Percentiles rank a stretch among this genome's conserved stretches.
Conservation (phyloP, 129 eudicot species). For the Ambrosia trifida region DNA sequence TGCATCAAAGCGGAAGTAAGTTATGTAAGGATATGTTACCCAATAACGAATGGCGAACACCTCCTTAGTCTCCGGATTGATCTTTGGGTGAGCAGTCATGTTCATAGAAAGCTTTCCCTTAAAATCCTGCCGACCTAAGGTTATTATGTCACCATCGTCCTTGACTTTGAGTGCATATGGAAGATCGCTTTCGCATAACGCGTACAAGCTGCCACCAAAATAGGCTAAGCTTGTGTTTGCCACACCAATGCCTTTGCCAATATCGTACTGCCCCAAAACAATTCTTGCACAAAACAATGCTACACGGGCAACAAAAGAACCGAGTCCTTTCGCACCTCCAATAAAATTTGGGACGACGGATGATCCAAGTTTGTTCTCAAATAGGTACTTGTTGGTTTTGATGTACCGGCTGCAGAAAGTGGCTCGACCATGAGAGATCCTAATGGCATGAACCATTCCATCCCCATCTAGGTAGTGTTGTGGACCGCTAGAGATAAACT, state of each 20-base stretch:
- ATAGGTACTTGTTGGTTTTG: slow-evolving; percentile 46
- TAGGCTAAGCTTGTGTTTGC: slow-evolving; percentile 29
- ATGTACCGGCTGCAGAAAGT: slow-evolving; percentile 62
- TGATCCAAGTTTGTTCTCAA: slow-evolving; percentile 34
- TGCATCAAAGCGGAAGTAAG: slow-evolving; percentile 19
- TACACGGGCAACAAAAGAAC: slow-evolving; percentile 11
- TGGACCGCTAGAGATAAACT: slow-evolving; percentile 60
- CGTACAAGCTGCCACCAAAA: slow-evolving; percentile 19
- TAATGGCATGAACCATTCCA: slow-evolving; percentile 59
- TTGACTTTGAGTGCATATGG: slow-evolving; percentile 23
- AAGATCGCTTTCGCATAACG: slow-evolving; percentile 31
- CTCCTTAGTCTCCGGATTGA: slow-evolving; percentile 25
- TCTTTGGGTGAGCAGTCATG: slow-evolving; percentile 32
- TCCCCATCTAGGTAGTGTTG: slow-evolving; percentile 69
- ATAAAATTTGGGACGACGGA: slow-evolving; percentile 45
- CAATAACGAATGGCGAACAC: slow-evolving; percentile 28
- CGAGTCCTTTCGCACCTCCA: slow-evolving; percentile 27
- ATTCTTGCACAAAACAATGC: background rate
- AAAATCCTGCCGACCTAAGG: slow-evolving; percentile 23
- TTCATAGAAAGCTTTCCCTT: slow-evolving; percentile 24
- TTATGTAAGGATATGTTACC: slow-evolving; percentile 17
- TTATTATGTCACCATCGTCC: slow-evolving; percentile 19
- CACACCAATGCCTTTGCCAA: slow-evolving; percentile 26
- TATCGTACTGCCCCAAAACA: background rate
- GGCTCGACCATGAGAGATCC: slow-evolving; percentile 41